Evolutionary conservation across 164 flowering plant species (phyloP).

Genomic region (Buxus sempervirens): DNA sequence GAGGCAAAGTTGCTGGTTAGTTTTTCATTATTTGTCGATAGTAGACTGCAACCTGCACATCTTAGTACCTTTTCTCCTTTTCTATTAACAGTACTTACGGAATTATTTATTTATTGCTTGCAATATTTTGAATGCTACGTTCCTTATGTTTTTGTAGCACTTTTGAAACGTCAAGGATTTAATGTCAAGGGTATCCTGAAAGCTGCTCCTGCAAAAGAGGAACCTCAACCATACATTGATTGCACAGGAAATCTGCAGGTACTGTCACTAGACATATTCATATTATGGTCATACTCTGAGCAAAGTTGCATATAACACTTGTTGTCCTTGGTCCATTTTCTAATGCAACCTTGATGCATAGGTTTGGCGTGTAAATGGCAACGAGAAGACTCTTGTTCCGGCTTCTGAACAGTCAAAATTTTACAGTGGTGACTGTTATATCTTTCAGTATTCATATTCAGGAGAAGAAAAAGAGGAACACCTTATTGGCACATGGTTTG

Average conservation of each 20-base stretch:
- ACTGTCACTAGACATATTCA: slow-evolving; percentile 6
- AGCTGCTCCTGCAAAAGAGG: slow-evolving; percentile 88
- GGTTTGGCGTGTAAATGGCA: slow-evolving; percentile 93
- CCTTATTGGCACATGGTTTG: slow-evolving; percentile 96
- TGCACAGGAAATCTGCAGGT: slow-evolving; percentile 97
- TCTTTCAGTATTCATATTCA: slow-evolving; percentile 88
- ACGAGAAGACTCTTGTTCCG: slow-evolving; percentile 63
- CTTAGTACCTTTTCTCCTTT: neutral
- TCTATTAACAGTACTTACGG: neutral
- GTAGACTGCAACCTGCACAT: neutral
- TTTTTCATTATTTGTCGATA: slow-evolving; percentile 9
- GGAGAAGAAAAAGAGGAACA: slow-evolving; percentile 91
- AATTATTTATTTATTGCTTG: slow-evolving; percentile 1
- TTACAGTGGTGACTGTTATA: slow-evolving; percentile 92
- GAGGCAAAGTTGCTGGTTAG: slow-evolving; percentile 99
- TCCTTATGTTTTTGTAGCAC: slow-evolving; percentile 50
- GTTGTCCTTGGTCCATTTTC: neutral
- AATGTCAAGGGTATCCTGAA: slow-evolving; percentile 94
- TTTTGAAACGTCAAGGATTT: slow-evolving; percentile 87
- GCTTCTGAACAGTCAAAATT: slow-evolving; percentile 81
- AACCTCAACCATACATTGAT: slow-evolving; percentile 87
- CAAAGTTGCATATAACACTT: neutral
- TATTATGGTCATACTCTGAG: neutral
- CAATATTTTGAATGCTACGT: neutral
- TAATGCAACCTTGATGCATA: slow-evolving; percentile 31